Evolutionary conservation across 139 green algal genomes (phyloP), one percentile per base, ranked within the genome.

Genomic region (Zygnema cylindricum): DNA sequence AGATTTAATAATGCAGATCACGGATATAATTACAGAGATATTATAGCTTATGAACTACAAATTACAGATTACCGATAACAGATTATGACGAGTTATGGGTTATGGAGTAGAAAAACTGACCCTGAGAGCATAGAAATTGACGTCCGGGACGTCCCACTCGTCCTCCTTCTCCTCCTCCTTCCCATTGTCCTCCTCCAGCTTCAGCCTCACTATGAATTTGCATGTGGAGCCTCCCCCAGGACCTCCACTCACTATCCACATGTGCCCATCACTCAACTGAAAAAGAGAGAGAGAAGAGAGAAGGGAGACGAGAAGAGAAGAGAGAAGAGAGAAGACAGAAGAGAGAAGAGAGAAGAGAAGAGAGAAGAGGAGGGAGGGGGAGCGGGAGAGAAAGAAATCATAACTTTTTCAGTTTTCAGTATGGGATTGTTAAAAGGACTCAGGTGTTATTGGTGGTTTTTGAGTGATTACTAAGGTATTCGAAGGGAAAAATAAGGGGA

Each of bases 261-360:
- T 96, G 43, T 86, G 69, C 30, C 96, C 96, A 0, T 91, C 90
- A 95, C 98, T 98, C 0, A 95, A 92, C 87, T 96, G 85, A 33
- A 22, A 82, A 32, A 21, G 0, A 3, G 30, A n/a, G 0, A 11
- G 25, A 2, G 0, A 83, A 75, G 76, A 2, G 30, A 55, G n/a
- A 43, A 83, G 32, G n/a, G 32, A 76, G n/a, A 3, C 42, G 3
- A 1, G 25, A 1, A 84, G 1, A 3, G 0, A 11, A 35, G 76
- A 25, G 38, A 35, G 7, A 83, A 0, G 76, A 73, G 57, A 30
- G 30, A 73, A 73, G 30, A 30, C 57, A 30, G 57, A 25, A 73
- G 30, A 73, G 57, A 30, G 57, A 30, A 73, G 57, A 30, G 30
- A 30, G 57, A 73, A 30, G 57, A 30, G 30, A 81, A 81, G 71